These are phyloP conservation scores for Aspergillus conjunctus DNA, from an alignment of 495 filamentous ascomycete species.

Conservation along the genomic window DNA sequence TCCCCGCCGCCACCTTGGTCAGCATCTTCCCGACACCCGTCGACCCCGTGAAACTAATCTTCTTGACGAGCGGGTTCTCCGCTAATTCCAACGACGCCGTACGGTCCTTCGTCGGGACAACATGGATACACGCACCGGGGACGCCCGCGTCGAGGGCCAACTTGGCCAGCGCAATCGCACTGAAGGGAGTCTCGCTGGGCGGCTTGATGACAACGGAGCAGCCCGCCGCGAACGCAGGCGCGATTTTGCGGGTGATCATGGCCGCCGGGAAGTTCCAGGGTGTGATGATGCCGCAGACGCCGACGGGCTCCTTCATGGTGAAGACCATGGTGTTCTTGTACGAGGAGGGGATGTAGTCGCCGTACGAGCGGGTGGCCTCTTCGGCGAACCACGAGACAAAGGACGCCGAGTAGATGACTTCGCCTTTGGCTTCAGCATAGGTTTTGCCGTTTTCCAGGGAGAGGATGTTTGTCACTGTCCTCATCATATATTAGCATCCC, in stretches of 20 bases:
- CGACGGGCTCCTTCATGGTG: conserved; percentile 39
- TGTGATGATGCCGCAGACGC: conserved; percentile 39
- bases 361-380: conserved; percentile 62
- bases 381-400: conserved; percentile 71
- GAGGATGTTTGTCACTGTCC: conserved; percentile 58
- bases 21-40: conserved; percentile 33
- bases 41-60: conserved; percentile 53
- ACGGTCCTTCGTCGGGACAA: conserved; percentile 28
- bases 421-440: conserved; percentile 59
- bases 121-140: conserved; percentile 32
- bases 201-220: conserved; percentile 66
- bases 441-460: conserved; percentile 65
- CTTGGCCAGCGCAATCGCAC: conserved; percentile 52
- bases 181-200: conserved; percentile 62
- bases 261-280: conserved; percentile 82
- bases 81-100: conserved; percentile 34
- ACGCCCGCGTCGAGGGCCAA: conserved; percentile 56
- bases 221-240: conserved; percentile 69
- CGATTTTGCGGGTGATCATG: conserved; percentile 69
- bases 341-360: conserved; percentile 66
- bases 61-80: conserved; percentile 34
- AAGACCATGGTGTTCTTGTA: conserved; percentile 44
- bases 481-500: neutral
- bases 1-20: conserved; percentile 52
- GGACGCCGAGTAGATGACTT: conserved; percentile 61